Conservation (phyloP, 1,284 basidiomycete species). For the Inonotus hispidus region DNA sequence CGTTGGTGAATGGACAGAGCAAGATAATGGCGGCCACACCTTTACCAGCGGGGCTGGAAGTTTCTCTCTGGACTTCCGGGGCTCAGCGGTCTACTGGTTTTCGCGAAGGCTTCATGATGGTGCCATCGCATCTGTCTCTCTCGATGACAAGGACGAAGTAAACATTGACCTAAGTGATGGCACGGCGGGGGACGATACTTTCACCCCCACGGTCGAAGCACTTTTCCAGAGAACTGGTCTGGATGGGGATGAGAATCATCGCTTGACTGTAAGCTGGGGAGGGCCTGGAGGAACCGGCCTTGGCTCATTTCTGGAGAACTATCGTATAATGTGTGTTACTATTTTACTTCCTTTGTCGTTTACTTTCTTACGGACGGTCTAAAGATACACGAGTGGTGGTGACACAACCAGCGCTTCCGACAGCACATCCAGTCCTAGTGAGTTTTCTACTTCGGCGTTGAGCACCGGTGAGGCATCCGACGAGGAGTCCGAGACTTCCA, state of each 20-base stretch:
- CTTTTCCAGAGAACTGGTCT: conserved; percentile 1
- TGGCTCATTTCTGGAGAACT: neutral
- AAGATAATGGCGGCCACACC: conserved; percentile 8
- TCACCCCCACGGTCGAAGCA: neutral
- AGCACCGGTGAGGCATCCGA: too few species aligned
- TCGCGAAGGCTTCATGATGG: neutral
- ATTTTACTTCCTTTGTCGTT: neutral
- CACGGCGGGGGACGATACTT: neutral
- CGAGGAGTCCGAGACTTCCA: neutral
- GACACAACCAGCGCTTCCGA: too few species aligned
- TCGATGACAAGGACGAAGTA: neutral
- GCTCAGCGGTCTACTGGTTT: conserved; percentile 7
- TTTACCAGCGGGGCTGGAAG: neutral
- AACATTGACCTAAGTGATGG: neutral
- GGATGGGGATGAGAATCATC: conserved; percentile 3
- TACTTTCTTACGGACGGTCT: neutral
- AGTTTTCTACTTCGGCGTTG: too few species aligned
- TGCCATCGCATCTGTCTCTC: neutral
- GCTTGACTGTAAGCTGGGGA: neutral
- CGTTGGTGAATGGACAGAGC: conserved; percentile 1
- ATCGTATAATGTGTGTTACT: neutral
- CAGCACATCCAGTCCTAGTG: too few species aligned
- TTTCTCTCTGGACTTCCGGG: neutral
- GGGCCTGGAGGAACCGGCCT: neutral
- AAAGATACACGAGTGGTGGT: too few species aligned